Evolutionary conservation across 208 protist species (phyloP).

Genomic region (Jaenimonas drosophilae): DNA sequence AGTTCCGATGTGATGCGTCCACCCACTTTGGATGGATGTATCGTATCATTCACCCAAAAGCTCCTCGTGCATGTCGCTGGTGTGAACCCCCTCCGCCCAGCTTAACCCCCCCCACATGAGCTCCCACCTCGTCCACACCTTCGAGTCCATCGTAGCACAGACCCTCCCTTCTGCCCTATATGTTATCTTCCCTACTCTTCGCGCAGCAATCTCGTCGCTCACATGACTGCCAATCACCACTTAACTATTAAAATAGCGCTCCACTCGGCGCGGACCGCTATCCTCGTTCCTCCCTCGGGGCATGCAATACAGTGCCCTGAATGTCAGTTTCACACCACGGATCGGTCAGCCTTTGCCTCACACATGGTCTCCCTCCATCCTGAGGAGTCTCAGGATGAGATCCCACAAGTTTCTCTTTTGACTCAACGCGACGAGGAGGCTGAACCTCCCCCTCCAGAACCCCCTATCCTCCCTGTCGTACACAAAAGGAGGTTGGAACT

Average conservation of each 20-base stretch:
- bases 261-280: background rate
- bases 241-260: too few relatives aligned
- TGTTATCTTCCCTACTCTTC: background rate
- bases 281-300: background rate
- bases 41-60: background rate
- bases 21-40: conserved; percentile 1
- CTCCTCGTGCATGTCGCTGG: background rate
- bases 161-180: background rate
- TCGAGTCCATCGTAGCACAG: conserved; percentile 1
- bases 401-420: too few relatives aligned
- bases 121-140: background rate
- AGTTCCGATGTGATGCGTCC: background rate
- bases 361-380: too few relatives aligned
- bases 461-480: too few relatives aligned
- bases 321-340: background rate
- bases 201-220: background rate
- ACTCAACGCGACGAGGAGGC: too few relatives aligned
- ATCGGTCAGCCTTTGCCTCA: background rate
- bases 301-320: background rate
- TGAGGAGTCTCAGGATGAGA: too few relatives aligned
- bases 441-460: too few relatives aligned
- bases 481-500: too few relatives aligned
- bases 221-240: background rate
- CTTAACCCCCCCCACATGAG: too few relatives aligned
- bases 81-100: background rate